Evolutionary conservation across 1,284 basidiomycete genomes (phyloP).

Genomic region (Puccinia coronata): DNA sequence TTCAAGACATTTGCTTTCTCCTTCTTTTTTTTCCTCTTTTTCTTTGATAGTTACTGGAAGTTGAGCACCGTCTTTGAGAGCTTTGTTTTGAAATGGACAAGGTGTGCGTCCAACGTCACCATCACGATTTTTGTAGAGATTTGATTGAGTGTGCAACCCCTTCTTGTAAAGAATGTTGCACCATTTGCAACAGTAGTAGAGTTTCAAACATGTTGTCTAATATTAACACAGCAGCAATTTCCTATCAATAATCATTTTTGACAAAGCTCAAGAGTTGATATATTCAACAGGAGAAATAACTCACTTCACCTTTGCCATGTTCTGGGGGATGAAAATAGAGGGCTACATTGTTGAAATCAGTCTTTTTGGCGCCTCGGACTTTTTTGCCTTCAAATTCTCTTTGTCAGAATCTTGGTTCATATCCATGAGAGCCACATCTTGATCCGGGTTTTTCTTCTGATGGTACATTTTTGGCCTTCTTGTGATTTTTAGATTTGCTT

Average conservation of each 20-base stretch:
- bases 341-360: neutral
- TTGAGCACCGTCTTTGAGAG: neutral
- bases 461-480: too few species aligned
- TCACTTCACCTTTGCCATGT: neutral
- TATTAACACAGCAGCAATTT: neutral
- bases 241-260: too few species aligned
- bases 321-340: neutral
- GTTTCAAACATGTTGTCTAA: neutral
- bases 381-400: too few species aligned
- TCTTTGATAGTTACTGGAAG: neutral
- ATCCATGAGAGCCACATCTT: too few species aligned
- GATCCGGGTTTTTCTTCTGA: too few species aligned
- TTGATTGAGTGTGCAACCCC: neutral
- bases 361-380: neutral
- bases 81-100: neutral
- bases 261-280: too few species aligned
- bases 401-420: neutral
- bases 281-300: neutral
- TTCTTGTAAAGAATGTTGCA: neutral
- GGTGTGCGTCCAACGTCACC: neutral
- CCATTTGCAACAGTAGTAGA: neutral
- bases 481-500: too few species aligned
- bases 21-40: neutral
- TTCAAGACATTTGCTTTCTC: too few species aligned
- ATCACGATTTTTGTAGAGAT: neutral